Evolutionary conservation across 345 rosid species (phyloP), one percentile per base, ranked within the genome.

Genomic region (Linum lewisii): DNA sequence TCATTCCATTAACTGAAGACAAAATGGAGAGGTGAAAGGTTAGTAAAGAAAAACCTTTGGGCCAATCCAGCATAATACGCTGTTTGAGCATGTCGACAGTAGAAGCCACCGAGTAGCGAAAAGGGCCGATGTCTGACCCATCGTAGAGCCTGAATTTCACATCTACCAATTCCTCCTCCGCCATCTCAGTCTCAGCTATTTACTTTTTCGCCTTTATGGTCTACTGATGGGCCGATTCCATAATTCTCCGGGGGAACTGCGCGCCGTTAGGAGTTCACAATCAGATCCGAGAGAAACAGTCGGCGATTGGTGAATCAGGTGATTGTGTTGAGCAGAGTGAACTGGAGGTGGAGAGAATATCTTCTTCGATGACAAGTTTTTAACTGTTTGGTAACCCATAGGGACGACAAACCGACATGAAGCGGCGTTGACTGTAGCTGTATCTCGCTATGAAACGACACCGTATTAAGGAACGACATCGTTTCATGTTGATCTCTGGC

Each of bases 61-160:
- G 97, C 95, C 95, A 90, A 79, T 90, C 95, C 34, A 90, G 82
- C 63, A 90, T 88, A 54, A 87, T 80, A 63, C 95, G 73, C 74
- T 90, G 97, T 81, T 90, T 90, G 57, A 90, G 84, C 75, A 82
- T 69, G 67, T 90, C 97, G 5, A 90, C 80, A 4, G 97, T 90
- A 7, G 97, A 90, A 0, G 94, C 78, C 18, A 88, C 53, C 1
- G 94, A 81, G 85, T 83, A 90, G 51, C 81, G 79, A 71, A 90
- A 85, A 0, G 97, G 97, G 7, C 97, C 97, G 78, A 90, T 79
- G 58, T 90, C 97, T 24, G 95, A 87, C 54, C 95, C 97, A 72
- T 90, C 97, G 67, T 79, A 90, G 54, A 90, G 72, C 80, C 94
- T 82, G 78, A 90, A 90, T 70, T 85, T 85, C 66, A 90, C 79